Conservation (phyloP, 495 filamentous ascomycete genomes). For the Penicillium egyptiacum region DNA sequence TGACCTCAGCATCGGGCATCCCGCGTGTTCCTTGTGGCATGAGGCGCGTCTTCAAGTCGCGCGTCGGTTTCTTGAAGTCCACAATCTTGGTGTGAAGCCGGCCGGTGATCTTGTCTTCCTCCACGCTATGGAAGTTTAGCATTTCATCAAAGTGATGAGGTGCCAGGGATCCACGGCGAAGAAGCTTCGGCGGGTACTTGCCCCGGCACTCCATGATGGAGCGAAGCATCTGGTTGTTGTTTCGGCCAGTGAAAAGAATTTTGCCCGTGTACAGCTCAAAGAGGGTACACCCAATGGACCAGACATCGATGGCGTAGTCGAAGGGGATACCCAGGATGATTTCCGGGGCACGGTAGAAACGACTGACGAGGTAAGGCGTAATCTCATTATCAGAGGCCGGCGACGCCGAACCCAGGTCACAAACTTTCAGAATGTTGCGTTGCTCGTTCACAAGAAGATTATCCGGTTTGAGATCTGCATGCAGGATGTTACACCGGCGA, state of each 20-base stretch:
- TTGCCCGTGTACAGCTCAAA: conserved; percentile 98
- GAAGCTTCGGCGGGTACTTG: conserved; percentile 83
- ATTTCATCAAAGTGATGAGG: conserved; percentile 82
- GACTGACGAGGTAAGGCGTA: conserved; percentile 89
- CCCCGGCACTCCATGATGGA: conserved; percentile 96
- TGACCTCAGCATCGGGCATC: conserved; percentile 71
- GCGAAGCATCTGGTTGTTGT: conserved; percentile 97
- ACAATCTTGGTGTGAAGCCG: conserved; percentile 71
- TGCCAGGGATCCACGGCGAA: conserved; percentile 73
- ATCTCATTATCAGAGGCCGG: conserved; percentile 87
- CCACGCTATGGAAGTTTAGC: conserved; percentile 81
- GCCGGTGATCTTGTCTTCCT: conserved; percentile 81
- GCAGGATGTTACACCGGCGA: conserved; percentile 87
- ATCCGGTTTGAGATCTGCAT: conserved; percentile 96
- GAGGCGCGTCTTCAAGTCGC: conserved; percentile 77
- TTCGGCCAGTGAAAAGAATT: conserved; percentile 90
- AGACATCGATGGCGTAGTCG: conserved; percentile 93
- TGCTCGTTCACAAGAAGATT: conserved; percentile 90
- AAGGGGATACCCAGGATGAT: conserved; percentile 95
- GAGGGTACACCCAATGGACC: conserved; percentile 95
- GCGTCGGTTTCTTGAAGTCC: conserved; percentile 74
- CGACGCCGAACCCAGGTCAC: conserved; percentile 91
- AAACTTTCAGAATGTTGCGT: conserved; percentile 85
- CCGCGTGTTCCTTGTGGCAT: conserved; percentile 66
- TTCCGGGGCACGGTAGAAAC: conserved; percentile 96